Base-by-base conservation (phyloP, 2,329 filamentous ascomycete genomes). In the Neonectria neomacrospora region DNA sequence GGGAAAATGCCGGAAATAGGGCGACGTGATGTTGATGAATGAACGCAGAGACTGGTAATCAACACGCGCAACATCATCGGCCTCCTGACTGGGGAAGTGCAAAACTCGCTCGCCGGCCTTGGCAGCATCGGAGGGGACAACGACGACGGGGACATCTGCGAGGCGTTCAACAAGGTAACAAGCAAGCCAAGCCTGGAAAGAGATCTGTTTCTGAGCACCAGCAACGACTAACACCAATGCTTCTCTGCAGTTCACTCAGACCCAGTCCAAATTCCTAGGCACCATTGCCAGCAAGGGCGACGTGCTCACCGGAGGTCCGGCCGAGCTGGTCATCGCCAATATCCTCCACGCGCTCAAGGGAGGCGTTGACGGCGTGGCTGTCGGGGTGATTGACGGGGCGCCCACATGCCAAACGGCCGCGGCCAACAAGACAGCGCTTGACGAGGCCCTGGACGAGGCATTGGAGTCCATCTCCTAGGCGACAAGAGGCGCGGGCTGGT, bases 331-430 rank as follows among this genome's bases (percentile, higher is more conserved):
- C 22, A 47, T 47, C 14, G 44, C 16, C 22, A 47, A 47, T 5
- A 47, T 47, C 23, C 44, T 47, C 44, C 44, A 47, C 26, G 44
- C 44, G 44, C 23, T 47, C 8, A 47, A 47, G 44, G 14, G 44
- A n/a, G 44, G 44, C 44, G 44, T 47, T 2, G 44, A 47, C 12
- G 44, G 22, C 22, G 44, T 47, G 23, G 14, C 44, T 47, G 14
- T 22, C 23, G 44, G 22, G 8, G 12, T 47, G 44, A 47, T 47
- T 28, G 44, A 14, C 44, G 44, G 44, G 22, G 22, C 23, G 16
- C 44, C 44, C 11, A 26, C 44, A n/a, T 47, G 44, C 23, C 22
- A n/a, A 22, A 47, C 22, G 14, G 44, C 44, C 12, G 16, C 9
- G 16, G 44, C 22, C 14, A 47, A 28, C 23, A 47, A n/a, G 22